These are phyloP conservation scores for Paraphoma sp. DNA, from an alignment of 2,329 filamentous ascomycete species.

Conservation along the genomic window DNA sequence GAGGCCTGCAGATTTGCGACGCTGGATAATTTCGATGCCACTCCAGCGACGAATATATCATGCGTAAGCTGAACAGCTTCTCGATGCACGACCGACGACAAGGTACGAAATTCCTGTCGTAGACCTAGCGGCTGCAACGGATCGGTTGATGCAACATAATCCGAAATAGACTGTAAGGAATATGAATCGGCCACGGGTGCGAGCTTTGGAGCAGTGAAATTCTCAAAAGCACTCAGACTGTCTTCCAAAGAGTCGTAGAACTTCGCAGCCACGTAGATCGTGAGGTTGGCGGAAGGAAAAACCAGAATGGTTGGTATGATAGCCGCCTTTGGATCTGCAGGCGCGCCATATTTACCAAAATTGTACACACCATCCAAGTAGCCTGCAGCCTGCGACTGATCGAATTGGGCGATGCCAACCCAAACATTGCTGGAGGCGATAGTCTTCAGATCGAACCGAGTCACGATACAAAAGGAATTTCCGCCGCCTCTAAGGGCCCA, in stretches of 20 bases:
- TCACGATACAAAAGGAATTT: slow-evolving; percentile 31
- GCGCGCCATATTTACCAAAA: slow-evolving; percentile 22
- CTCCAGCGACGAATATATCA: slow-evolving; percentile 16
- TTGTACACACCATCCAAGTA: slow-evolving; percentile 29
- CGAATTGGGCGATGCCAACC: slow-evolving; percentile 21
- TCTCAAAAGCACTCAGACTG: slow-evolving; percentile 19
- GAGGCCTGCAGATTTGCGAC: slow-evolving; percentile 13
- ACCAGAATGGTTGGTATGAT: slow-evolving; percentile 26
- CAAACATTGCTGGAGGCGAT: slow-evolving; percentile 14
- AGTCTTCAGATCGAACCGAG: slow-evolving; percentile 23
- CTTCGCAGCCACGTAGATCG: slow-evolving; percentile 21
- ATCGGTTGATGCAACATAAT: slow-evolving; percentile 18
- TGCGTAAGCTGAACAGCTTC: slow-evolving; percentile 20
- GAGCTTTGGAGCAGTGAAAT: slow-evolving; percentile 26
- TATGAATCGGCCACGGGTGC: slow-evolving; percentile 20
- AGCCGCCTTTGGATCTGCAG: slow-evolving; percentile 24
- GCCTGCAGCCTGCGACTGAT: slow-evolving; percentile 12
- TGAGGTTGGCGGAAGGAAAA: slow-evolving; percentile 16
- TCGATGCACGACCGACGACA: slow-evolving; percentile 21
- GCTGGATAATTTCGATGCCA: slow-evolving; percentile 8
- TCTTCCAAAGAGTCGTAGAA: slow-evolving; percentile 27
- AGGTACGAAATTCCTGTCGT: slow-evolving; percentile 21
- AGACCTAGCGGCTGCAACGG: slow-evolving; percentile 15
- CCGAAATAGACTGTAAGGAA: slow-evolving; percentile 13
- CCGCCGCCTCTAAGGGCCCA: slow-evolving; percentile 40